A percentile compares a stretch with the other conserved stretches of the same genome.
Conservation (phyloP, 176 grass and related monocot genomes). For the Oryza glumipatula region DNA sequence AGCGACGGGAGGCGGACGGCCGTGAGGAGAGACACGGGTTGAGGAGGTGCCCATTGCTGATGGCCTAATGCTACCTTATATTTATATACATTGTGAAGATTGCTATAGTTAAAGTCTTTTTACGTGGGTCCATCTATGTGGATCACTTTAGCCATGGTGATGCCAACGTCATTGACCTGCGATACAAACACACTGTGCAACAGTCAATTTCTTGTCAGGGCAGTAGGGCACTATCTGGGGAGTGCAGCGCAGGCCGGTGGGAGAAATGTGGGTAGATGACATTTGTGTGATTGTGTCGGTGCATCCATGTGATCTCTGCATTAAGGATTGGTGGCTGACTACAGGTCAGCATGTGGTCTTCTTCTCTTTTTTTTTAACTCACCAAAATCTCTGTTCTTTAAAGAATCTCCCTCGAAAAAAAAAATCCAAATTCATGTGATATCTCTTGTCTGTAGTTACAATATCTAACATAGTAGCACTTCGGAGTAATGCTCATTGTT, state of each 20-base stretch:
- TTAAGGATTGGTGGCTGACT: neutral
- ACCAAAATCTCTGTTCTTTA: neutral
- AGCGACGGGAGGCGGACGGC: no score
- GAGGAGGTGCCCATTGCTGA: no score
- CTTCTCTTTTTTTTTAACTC: neutral
- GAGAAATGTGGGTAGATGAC: neutral
- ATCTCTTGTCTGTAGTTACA: neutral
- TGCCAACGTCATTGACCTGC: neutral
- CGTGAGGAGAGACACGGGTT: no score
- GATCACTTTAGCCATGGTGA: no score
- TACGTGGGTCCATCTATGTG: no score
- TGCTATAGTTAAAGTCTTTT: no score
- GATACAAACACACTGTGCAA: neutral
- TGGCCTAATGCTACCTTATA: no score
- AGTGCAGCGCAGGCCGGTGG: neutral
- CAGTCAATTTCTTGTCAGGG: slow-evolving; percentile 21
- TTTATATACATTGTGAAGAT: no score
- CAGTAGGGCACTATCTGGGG: neutral
- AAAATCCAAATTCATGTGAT: neutral
- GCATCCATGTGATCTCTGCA: slow-evolving; percentile 30
- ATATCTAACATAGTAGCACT: neutral
- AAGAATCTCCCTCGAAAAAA: neutral
- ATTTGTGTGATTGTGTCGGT: neutral
- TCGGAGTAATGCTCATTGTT: neutral
- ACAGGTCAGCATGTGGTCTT: neutral